Conservation (phyloP, 306 rosid species). For the Casuarina equisetifolia region DNA sequence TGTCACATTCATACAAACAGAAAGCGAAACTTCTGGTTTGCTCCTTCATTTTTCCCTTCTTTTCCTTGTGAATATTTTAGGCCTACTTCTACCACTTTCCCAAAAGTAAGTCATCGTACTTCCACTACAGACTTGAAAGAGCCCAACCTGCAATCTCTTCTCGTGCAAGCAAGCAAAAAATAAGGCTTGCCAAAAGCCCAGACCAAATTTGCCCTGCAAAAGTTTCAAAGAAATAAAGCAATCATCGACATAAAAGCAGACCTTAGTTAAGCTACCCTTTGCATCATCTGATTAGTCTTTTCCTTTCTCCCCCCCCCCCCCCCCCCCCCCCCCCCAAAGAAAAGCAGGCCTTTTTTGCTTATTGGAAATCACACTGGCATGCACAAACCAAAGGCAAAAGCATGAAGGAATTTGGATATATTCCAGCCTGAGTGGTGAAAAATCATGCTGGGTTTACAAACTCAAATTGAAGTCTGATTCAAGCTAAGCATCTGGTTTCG, state of each 20-base stretch:
- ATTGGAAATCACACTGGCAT: background rate
- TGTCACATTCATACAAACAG: background rate
- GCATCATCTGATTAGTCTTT: background rate
- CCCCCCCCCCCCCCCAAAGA: no score
- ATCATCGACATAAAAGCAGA: background rate
- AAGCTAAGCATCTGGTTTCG: background rate
- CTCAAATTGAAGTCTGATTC: background rate
- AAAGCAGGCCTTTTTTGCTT: background rate
- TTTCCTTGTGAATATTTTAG: background rate
- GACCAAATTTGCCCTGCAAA: slow-evolving; percentile 31
- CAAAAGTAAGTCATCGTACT: background rate
- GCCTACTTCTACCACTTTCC: background rate
- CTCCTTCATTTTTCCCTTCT: slow-evolving; percentile 21
- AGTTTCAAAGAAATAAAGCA: background rate
- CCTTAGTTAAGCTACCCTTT: background rate
- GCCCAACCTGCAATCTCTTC: background rate
- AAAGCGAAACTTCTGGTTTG: slow-evolving; percentile 13
- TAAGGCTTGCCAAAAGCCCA: slow-evolving; percentile 25
- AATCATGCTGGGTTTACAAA: background rate
- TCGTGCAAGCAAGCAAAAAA: background rate
- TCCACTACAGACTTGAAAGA: background rate
- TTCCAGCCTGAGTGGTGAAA: background rate
- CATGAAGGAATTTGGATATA: background rate
- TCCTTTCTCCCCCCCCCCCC: background rate
- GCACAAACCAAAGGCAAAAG: background rate